These are phyloP conservation scores for Syzygium grande DNA, from an alignment of 345 rosid genomes.

Conservation along the genomic window DNA sequence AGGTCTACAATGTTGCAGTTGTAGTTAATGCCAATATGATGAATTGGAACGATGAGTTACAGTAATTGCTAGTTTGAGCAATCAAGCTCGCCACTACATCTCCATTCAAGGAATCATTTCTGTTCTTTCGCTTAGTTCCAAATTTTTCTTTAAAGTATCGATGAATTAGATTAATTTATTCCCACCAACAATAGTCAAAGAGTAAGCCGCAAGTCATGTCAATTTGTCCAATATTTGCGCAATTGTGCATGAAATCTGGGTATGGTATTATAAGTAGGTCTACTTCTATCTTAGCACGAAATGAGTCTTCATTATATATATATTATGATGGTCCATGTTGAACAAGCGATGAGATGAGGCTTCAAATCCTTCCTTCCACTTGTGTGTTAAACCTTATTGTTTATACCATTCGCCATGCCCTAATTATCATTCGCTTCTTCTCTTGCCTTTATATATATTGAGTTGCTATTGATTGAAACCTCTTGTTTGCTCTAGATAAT, in stretches of 20 bases:
- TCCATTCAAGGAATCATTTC: background rate
- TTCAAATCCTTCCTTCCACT: background rate
- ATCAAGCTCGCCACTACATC: background rate
- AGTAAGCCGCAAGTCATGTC: background rate
- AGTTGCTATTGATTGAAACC: background rate
- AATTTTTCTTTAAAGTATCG: background rate
- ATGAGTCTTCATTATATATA: too few relatives aligned
- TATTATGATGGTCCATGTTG: background rate
- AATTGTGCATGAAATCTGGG: background rate
- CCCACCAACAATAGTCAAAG: background rate
- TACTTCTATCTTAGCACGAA: background rate
- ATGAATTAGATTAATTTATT: background rate
- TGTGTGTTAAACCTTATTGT: background rate
- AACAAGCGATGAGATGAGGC: background rate
- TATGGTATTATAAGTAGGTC: background rate
- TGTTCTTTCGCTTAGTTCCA: background rate
- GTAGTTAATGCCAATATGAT: too few relatives aligned
- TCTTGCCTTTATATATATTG: background rate
- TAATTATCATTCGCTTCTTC: background rate
- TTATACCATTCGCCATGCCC: background rate
- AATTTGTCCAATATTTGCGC: background rate
- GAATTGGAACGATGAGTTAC: background rate
- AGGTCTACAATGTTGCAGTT: background rate
- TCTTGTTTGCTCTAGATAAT: background rate
- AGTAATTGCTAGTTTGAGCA: background rate